Evolutionary conservation across 305 asterid genomes (phyloP).

Genomic region (Solanum hybrid): DNA sequence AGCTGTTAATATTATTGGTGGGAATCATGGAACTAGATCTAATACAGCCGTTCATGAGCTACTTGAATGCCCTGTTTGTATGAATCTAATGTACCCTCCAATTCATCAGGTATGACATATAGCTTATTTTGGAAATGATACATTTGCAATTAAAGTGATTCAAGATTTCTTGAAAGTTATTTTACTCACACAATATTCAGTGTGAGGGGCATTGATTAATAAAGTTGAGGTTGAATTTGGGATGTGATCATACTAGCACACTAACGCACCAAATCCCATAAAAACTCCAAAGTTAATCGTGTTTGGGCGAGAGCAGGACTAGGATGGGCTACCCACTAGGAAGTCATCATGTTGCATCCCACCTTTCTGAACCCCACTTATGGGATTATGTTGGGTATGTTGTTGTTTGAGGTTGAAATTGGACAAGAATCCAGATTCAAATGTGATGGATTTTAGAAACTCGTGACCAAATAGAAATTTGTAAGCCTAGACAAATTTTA

Average conservation of each 20-base stretch:
- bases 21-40: slow-evolving; percentile 32
- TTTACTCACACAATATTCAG: neutral
- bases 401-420: neutral
- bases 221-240: neutral
- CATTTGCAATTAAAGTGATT: neutral
- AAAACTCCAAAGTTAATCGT: neutral
- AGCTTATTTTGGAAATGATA: neutral
- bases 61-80: slow-evolving; percentile 72
- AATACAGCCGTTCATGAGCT: slow-evolving; percentile 68
- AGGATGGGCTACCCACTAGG: neutral
- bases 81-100: slow-evolving; percentile 71
- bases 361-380: neutral
- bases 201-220: neutral
- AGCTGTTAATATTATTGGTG: slow-evolving; percentile 22
- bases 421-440: neutral
- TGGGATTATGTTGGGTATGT: neutral
- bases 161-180: neutral
- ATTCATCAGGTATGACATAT: slow-evolving; percentile 54
- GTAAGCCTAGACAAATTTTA: neutral
- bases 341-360: neutral
- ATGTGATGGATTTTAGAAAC: neutral
- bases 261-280: neutral
- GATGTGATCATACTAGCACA: neutral
- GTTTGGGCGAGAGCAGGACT: neutral
- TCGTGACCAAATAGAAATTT: neutral